These are phyloP conservation scores for Peronospora destructor DNA, from an alignment of 352 stramenopile species.

Conservation along the genomic window DNA sequence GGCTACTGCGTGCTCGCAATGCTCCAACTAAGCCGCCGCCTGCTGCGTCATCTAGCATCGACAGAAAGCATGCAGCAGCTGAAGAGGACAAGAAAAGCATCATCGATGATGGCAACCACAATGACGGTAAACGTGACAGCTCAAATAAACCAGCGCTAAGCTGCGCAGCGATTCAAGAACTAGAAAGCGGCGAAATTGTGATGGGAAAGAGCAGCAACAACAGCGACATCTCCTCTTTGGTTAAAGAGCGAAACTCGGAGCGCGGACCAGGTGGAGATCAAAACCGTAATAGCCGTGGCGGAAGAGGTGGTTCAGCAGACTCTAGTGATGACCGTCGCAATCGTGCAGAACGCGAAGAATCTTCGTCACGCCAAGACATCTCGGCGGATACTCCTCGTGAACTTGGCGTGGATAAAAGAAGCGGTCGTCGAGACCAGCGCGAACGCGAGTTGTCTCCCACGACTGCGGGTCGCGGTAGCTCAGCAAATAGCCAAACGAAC, in stretches of 20 bases:
- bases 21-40: constrained; percentile 11
- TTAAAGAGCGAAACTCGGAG: constrained; percentile 21
- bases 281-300: constrained; percentile 20
- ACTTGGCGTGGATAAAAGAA: constrained; percentile 26
- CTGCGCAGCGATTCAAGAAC: constrained; percentile 30
- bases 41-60: constrained; percentile 7
- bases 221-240: constrained; percentile 7
- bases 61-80: constrained; percentile 19
- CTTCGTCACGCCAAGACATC: constrained; percentile 11
- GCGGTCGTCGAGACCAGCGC: constrained; percentile 23
- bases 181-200: constrained; percentile 53
- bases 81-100: constrained; percentile 20
- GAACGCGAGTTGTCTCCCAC: constrained; percentile 29
- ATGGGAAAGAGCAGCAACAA: constrained; percentile 22
- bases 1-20: constrained; percentile 32
- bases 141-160: constrained; percentile 15
- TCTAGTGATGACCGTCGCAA: constrained; percentile 17
- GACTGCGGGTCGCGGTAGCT: constrained; percentile 12
- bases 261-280: constrained; percentile 20
- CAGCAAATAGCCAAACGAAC: constrained; percentile 14
- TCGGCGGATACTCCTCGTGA: constrained; percentile 13
- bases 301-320: constrained; percentile 13
- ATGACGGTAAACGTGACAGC: constrained; percentile 10
- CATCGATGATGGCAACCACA: constrained; percentile 23
- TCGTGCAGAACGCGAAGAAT: constrained; percentile 23